A percentile compares a stretch with the other conserved stretches of the same genome.
Conservation (phyloP, 495 filamentous ascomycete genomes). For the Hyphodiscus hymeniophilus region DNA sequence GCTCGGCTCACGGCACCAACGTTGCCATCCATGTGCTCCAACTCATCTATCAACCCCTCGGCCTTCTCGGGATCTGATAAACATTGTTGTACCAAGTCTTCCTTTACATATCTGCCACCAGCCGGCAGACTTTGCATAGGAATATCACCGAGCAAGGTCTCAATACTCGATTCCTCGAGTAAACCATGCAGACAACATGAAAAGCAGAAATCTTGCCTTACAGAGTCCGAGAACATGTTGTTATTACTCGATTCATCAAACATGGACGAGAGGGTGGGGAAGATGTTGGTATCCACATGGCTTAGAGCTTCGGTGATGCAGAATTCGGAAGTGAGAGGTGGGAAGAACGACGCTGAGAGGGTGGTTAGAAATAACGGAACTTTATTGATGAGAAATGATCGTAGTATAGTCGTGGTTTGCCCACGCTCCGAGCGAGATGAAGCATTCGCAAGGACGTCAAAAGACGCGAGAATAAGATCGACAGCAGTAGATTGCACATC, state of each 20-base stretch:
- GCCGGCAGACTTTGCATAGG: slow-evolving; percentile 74
- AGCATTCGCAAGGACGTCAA: slow-evolving; percentile 82
- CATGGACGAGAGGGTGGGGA: slow-evolving; percentile 71
- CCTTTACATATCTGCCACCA: slow-evolving; percentile 66
- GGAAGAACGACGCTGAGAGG: slow-evolving; percentile 50
- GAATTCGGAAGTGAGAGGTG: slow-evolving; percentile 59
- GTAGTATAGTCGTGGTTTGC: slow-evolving; percentile 66
- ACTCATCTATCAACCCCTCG: slow-evolving; percentile 64
- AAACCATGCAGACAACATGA: slow-evolving; percentile 81
- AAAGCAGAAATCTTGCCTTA: slow-evolving; percentile 87
- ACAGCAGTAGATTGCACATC: slow-evolving; percentile 66
- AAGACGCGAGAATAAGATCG: slow-evolving; percentile 78
- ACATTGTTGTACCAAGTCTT: slow-evolving; percentile 67
- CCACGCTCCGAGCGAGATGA: slow-evolving; percentile 69
- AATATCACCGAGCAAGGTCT: slow-evolving; percentile 74
- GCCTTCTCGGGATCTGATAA: slow-evolving; percentile 60
- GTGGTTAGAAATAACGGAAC: slow-evolving; percentile 69
- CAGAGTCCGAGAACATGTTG: slow-evolving; percentile 68
- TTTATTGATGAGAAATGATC: slow-evolving; percentile 91
- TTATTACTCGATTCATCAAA: slow-evolving; percentile 65
- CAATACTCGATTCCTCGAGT: slow-evolving; percentile 69
- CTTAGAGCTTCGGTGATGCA: slow-evolving; percentile 74
- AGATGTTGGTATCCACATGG: slow-evolving; percentile 69
- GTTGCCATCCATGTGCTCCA: slow-evolving; percentile 93
- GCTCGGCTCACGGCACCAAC: slow-evolving; percentile 81